Conservation (phyloP, 345 rosid genomes). For the Eucalyptus curtisii region DNA sequence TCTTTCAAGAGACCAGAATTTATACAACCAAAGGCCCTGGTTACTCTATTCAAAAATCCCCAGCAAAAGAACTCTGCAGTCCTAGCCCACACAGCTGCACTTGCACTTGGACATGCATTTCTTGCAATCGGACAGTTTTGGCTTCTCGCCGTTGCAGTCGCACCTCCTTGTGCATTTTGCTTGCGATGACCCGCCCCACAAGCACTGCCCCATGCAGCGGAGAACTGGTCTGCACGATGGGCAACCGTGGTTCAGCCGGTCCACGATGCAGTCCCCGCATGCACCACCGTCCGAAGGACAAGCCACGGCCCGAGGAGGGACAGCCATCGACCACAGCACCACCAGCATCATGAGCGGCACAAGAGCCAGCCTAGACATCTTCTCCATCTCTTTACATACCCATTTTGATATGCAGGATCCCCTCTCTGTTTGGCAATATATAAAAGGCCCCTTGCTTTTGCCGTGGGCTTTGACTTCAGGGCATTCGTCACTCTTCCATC, state of each 20-base stretch:
- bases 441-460: background rate
- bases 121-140: constrained; percentile 45
- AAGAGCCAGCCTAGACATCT: background rate
- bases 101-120: constrained; percentile 62
- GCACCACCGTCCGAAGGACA: constrained; percentile 4
- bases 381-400: background rate
- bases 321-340: background rate
- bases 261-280: constrained; percentile 41
- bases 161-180: constrained; percentile 32
- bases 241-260: constrained; percentile 39
- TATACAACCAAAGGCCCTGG: background rate
- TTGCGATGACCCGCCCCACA: constrained; percentile 53
- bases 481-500: background rate
- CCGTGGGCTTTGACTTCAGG: background rate
- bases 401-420: background rate
- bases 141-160: constrained; percentile 35
- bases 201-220: constrained; percentile 69
- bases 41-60: background rate
- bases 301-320: background rate
- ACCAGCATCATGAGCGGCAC: background rate
- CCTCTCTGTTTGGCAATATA: background rate
- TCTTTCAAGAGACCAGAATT: background rate
- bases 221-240: constrained; percentile 49
- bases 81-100: constrained; percentile 40
- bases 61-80: background rate